Evolutionary conservation across 371 early-diverging fungal species (phyloP).

Genomic region (Lichtheimia ramosa): DNA sequence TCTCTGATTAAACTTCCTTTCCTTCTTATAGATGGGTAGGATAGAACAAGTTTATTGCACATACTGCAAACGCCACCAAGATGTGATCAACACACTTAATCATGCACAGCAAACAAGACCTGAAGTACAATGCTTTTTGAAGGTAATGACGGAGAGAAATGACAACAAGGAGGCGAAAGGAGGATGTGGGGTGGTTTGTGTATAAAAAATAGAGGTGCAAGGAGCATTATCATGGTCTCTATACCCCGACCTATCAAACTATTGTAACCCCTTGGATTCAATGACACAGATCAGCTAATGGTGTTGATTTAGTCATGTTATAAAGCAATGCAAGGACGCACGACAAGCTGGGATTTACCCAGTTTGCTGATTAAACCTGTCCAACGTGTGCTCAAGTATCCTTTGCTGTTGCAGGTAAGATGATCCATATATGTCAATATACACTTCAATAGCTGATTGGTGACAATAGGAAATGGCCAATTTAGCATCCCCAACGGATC

Average conservation of each 20-base stretch:
- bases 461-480: constrained; percentile 60
- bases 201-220: too few relatives aligned
- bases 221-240: too few relatives aligned
- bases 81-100: constrained; percentile 52
- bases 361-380: constrained; percentile 85
- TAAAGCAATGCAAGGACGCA: constrained; percentile 57
- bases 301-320: constrained; percentile 37
- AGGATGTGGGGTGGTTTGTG: neutral
- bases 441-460: too few relatives aligned
- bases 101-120: constrained; percentile 9
- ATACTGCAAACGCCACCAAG: constrained; percentile 78
- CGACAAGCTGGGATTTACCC: constrained; percentile 80
- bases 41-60: constrained; percentile 69
- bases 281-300: neutral
- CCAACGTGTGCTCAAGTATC: constrained; percentile 86
- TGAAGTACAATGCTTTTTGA: constrained; percentile 6
- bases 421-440: neutral
- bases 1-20: too few relatives aligned
- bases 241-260: too few relatives aligned
- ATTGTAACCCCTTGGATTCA: too few relatives aligned
- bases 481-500: constrained; percentile 57
- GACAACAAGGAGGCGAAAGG: neutral
- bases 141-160: constrained; percentile 4
- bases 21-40: constrained; percentile 33
- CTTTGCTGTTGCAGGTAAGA: constrained; percentile 65